Percentiles rank a stretch among this genome's conserved stretches.
Evolutionary conservation across 208 protist species (phyloP).

Genomic region (Acanthamoeba triangularis): DNA sequence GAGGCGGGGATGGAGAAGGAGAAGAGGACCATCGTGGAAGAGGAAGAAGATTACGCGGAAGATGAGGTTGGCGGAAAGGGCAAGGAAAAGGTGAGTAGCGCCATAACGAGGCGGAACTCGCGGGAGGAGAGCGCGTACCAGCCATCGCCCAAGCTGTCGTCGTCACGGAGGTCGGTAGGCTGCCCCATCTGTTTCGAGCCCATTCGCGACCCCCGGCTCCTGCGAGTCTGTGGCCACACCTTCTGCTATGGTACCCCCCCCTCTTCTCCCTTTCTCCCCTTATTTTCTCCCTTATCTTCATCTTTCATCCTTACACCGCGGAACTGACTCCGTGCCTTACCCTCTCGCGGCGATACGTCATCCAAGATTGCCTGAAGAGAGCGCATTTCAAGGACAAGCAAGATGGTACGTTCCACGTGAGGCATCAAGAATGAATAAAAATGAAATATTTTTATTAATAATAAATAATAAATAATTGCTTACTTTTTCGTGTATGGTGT

Average conservation of each 20-base stretch:
- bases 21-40: neutral
- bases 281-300: neutral
- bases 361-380: constrained; percentile 7
- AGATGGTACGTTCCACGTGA: neutral
- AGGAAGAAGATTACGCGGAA: neutral
- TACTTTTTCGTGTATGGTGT: neutral
- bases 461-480: too few relatives aligned
- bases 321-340: neutral
- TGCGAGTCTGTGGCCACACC: constrained; percentile 65
- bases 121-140: neutral
- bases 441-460: too few relatives aligned
- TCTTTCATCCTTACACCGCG: neutral
- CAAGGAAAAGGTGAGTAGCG: neutral
- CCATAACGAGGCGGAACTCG: neutral
- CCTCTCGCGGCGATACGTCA: neutral
- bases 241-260: constrained; percentile 59
- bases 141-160: constrained; percentile 56
- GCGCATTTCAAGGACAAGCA: constrained; percentile 67
- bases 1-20: neutral
- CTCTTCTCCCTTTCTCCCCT: neutral
- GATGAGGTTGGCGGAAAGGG: neutral
- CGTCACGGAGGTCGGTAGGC: neutral
- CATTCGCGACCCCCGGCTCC: constrained; percentile 71
- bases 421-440: neutral
- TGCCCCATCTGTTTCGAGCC: constrained; percentile 78